phyloP scores from a whole-genome alignment of 495 filamentous ascomycete genomes.

The Hyaloscypha hepaticicola region DNA sequence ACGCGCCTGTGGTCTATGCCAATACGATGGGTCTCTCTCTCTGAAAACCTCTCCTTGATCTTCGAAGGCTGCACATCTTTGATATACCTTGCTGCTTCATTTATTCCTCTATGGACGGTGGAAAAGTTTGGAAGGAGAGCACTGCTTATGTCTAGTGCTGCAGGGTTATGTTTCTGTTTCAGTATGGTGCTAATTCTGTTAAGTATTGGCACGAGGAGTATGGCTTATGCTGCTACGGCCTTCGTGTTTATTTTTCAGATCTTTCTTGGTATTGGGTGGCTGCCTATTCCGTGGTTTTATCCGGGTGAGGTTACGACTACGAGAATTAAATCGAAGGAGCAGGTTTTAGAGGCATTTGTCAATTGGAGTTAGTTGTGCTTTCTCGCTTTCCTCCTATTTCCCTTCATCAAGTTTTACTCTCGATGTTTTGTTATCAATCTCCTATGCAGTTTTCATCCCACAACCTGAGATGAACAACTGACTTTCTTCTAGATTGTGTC shows the following conservation, averaged over 20 bases:
- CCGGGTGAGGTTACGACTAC: constrained; percentile 22
- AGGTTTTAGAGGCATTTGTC: constrained; percentile 1
- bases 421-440: neutral
- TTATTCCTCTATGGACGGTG: constrained; percentile 45
- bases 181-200: constrained; percentile 39
- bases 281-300: constrained; percentile 40
- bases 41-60: constrained; percentile 49
- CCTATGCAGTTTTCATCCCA: neutral
- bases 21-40: constrained; percentile 52
- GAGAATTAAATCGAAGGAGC: constrained; percentile 5
- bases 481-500: constrained; percentile 39
- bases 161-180: constrained; percentile 45
- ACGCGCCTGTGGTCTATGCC: constrained; percentile 52
- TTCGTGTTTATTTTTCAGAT: constrained; percentile 45
- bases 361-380: constrained; percentile 4
- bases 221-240: constrained; percentile 40
- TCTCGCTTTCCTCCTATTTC: neutral
- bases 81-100: constrained; percentile 40
- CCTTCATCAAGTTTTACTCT: too few relatives aligned
- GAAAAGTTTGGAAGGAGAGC: constrained; percentile 51
- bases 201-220: constrained; percentile 36
- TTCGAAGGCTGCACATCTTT: constrained; percentile 49
- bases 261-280: constrained; percentile 42
- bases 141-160: constrained; percentile 48
- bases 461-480: too few relatives aligned